Base-by-base conservation (phyloP, 257 asterid genomes). In the Penstemon eatonii region DNA sequence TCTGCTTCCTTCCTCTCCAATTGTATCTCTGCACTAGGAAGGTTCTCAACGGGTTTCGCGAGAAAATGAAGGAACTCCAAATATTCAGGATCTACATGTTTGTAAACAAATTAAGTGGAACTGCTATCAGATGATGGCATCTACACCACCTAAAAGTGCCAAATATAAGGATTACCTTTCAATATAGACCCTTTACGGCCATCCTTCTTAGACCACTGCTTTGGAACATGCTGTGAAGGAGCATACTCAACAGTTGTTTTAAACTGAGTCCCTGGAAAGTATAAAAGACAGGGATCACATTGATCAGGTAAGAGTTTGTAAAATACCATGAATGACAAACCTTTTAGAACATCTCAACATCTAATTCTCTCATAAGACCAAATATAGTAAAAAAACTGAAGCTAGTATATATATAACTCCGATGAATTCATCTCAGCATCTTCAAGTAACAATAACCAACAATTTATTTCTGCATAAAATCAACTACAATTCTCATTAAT, bases 1-100 rank as follows among this genome's bases (percentile, higher is more conserved):
- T 89, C 97, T 70, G 99, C 99, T 87, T 94, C 99, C 85, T 78
- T 91, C 63, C 98, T 86, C 79, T 94, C 99, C 89, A 94, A 80
- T 63, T 94, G 99, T 76, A 91, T 87, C 86, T 94, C 99, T 74
- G 99, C 99, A 81, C 99, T 94, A 5, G 99, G 99, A 69, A 94
- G 99, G 85, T 87, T 84, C 90, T 91, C 96, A 50, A 89, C 80
- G 7, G 99, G 99, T 84, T 89, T 94, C 46, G 96, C 83, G 66
- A 94, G 76, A 81, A 81, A 76, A 82, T 91, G 96, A 84, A 94
- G 96, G 87, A 94, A 94, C 96, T 94, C 98, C 92, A 89, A 64
- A 85, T 91, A 94, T 81, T 94, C 97, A 77, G 96, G 91, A 91
- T 94, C 99, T 94, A 80, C 89, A 91, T 11, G 68, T 74, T 70